Evolutionary conservation across 768 basidiomycete genomes (phyloP), one percentile per base, ranked within the genome.

Genomic region (Terana coerulea): DNA sequence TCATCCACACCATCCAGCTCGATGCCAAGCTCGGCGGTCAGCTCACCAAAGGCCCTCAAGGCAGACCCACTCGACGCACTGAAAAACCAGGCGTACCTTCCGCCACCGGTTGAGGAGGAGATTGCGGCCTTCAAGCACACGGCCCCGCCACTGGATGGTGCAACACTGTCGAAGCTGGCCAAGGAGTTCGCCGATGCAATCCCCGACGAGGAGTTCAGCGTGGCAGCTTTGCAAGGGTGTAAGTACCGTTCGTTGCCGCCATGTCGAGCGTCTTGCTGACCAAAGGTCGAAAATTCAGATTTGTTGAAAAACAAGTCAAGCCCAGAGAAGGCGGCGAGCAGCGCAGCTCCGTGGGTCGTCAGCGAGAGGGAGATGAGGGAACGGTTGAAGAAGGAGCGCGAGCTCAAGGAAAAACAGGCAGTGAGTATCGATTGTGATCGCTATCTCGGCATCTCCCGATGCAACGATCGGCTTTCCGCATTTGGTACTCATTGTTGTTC

Each of bases 191-290:
- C 90, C 3, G 87, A 89, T 55, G 73, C 80, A 21, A 82, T 95
- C 19, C 91, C 93, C 0, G 87, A 91, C 31, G 84, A 86, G 34
- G 87, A 89, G 70, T 91, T 94, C 63, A 89, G 88, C 61, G 88
- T 94, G 49, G 92, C 93, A 17, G 86, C 90, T 51, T 73, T 97
- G 48, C 92, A 95, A 71, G 92, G 91, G 66, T 93, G 88, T 89
- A 66, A 79, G 88, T 83, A 30, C 61, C 49, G 53, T 67, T 66
- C 78, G 85, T 82, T 31, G 28, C 31, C 31, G 53, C 7, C 39
- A 30, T n/a, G 29, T 46, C 50, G 47, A 28, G 46, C 33, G 30
- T 41, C 45, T 47, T 51, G 53, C 53, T 54, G 53, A 49, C 53
- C 5, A 43, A 61, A 53, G 51, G 64, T 58, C 52, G 31, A 42